Evolutionary conservation across 2,329 filamentous ascomycete genomes (phyloP).

Genomic region (Talaromyces verruculosus): DNA sequence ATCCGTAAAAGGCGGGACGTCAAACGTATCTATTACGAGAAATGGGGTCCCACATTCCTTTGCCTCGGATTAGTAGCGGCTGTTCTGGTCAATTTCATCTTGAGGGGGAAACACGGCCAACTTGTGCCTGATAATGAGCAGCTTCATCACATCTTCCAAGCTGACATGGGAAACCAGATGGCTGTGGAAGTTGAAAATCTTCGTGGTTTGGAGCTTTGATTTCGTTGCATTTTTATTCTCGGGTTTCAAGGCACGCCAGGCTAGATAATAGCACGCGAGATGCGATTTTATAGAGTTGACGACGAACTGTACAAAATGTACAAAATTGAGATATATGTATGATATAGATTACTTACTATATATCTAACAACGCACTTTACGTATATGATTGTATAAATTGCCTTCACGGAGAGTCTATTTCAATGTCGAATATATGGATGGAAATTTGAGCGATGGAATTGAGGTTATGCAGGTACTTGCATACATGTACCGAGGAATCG

Average conservation of each 20-base stretch:
- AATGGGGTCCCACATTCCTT: slow-evolving; percentile 76
- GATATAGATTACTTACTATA: not conserved
- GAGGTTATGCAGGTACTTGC: not conserved
- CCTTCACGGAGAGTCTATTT: not conserved
- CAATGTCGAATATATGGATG: not conserved
- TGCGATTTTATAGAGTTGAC: not conserved
- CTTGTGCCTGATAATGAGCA: not conserved
- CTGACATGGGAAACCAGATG: not conserved
- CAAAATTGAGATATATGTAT: not conserved
- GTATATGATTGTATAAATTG: not conserved
- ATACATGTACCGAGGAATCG: too few species aligned
- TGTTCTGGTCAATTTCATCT: slow-evolving; percentile 75
- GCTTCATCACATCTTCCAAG: not conserved
- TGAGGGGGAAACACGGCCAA: slow-evolving; percentile 63
- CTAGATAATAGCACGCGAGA: not conserved
- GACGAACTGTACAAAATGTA: not conserved
- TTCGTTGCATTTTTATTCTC: not conserved
- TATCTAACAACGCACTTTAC: not conserved
- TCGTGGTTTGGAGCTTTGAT: slow-evolving; percentile 15
- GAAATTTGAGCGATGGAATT: not conserved
- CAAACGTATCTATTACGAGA: slow-evolving; percentile 76
- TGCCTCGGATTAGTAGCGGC: slow-evolving; percentile 72
- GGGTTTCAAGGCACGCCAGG: not conserved
- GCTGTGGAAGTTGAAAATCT: not conserved
- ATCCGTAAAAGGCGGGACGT: slow-evolving; percentile 83